Conservation (phyloP, 2,329 filamentous ascomycete genomes). For the Cladosporium sp. region DNA sequence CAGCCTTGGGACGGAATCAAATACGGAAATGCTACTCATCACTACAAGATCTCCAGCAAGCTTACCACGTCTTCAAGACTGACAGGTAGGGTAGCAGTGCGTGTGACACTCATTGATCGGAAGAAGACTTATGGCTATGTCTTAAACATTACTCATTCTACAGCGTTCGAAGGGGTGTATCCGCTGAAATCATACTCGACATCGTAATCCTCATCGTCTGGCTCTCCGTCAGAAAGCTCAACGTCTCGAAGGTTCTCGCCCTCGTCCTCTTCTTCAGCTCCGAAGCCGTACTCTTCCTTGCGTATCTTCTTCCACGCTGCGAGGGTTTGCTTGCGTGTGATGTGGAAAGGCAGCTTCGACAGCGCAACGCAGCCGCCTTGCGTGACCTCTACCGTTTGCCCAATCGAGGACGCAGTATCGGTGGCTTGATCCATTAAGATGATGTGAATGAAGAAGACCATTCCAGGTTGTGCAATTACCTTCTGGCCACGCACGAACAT, state of each 20-base stretch:
- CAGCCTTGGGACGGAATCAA: too few relatives aligned
- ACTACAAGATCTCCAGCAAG: too few relatives aligned
- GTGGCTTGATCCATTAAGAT: not conserved
- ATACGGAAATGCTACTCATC: too few relatives aligned
- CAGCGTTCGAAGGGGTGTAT: not conserved
- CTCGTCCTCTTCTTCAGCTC: not conserved
- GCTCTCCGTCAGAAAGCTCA: not conserved
- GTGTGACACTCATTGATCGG: too few relatives aligned
- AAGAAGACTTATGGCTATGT: too few relatives aligned
- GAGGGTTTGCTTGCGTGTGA: not conserved
- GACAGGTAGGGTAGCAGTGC: too few relatives aligned
- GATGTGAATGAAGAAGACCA: not conserved
- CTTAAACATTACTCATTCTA: too few relatives aligned
- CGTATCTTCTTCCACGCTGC: not conserved
- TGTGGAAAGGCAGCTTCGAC: not conserved
- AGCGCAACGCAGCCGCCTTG: not conserved
- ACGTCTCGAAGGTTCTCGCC: not conserved
- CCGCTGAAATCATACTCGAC: not conserved
- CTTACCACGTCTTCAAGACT: too few relatives aligned
- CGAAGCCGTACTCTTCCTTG: not conserved
- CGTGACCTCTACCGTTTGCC: not conserved
- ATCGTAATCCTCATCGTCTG: not conserved
- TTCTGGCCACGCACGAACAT: not conserved
- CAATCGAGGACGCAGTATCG: not conserved
- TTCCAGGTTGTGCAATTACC: not conserved